Percentiles rank a stretch among this genome's conserved stretches.
Conservation (phyloP, 257 asterid species). For the Scutellaria baicalensis region DNA sequence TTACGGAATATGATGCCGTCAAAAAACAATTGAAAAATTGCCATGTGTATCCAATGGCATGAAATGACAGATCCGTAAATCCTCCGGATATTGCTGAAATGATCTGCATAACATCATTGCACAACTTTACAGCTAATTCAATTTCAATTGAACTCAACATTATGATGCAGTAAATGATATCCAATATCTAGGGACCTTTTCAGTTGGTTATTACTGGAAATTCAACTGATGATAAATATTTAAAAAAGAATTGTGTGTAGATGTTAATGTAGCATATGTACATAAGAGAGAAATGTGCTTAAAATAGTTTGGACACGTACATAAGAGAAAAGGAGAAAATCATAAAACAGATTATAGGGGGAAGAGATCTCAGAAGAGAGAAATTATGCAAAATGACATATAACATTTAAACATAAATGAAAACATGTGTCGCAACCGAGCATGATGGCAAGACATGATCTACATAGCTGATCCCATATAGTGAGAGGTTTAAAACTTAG, state of each 20-base stretch:
- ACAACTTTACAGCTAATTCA: neutral
- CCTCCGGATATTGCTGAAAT: slow-evolving; percentile 95
- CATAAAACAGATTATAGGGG: too few relatives aligned
- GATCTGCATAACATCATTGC: slow-evolving; percentile 47
- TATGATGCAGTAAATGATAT: neutral
- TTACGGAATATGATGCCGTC: slow-evolving; percentile 93
- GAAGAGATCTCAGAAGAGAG: too few relatives aligned
- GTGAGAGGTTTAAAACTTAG: too few relatives aligned
- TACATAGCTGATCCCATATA: too few relatives aligned
- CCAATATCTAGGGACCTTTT: neutral
- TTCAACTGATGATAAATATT: neutral
- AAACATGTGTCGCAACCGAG: too few relatives aligned
- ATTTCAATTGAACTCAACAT: neutral
- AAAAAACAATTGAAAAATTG: slow-evolving; percentile 82
- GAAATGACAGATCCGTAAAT: slow-evolving; percentile 77
- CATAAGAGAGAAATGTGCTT: too few relatives aligned
- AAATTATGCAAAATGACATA: too few relatives aligned
- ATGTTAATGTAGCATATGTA: too few relatives aligned
- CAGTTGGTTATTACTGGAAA: neutral
- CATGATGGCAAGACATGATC: too few relatives aligned
- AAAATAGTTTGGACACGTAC: too few relatives aligned
- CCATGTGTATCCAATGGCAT: slow-evolving; percentile 85
- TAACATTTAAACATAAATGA: too few relatives aligned
- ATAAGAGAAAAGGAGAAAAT: neutral
- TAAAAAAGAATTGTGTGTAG: too few relatives aligned